These are phyloP conservation scores for Puccinia hordei DNA, from an alignment of 1,284 basidiomycete genomes.

Conservation along the genomic window DNA sequence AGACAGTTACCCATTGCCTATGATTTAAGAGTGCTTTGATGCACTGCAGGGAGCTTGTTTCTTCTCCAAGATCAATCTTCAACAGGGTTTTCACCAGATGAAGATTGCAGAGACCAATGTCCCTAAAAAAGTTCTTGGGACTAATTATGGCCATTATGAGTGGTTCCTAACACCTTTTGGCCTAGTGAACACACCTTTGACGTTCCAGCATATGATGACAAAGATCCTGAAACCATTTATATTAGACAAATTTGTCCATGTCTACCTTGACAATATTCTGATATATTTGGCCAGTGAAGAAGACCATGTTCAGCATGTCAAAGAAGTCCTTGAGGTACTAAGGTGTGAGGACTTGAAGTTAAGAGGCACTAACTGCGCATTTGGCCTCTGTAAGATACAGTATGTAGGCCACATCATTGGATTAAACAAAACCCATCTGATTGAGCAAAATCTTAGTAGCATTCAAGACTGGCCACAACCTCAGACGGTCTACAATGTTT, in stretches of 20 bases:
- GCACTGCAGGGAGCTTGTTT: neutral
- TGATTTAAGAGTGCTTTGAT: slow-evolving; percentile 9
- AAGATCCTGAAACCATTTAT: slow-evolving; percentile 30
- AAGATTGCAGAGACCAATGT: neutral
- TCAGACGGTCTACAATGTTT: slow-evolving; percentile 57
- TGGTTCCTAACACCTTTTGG: slow-evolving; percentile 51
- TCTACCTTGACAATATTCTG: slow-evolving; percentile 52
- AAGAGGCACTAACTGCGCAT: slow-evolving; percentile 47
- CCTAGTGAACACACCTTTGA: slow-evolving; percentile 47
- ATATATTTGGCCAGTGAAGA: slow-evolving; percentile 40
- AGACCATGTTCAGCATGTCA: slow-evolving; percentile 41
- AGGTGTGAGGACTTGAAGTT: slow-evolving; percentile 20
- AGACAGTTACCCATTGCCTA: neutral
- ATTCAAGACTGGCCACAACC: slow-evolving; percentile 62
- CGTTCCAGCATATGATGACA: slow-evolving; percentile 51
- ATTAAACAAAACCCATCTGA: slow-evolving; percentile 60
- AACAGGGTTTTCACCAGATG: slow-evolving; percentile 19
- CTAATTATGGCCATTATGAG: slow-evolving; percentile 9
- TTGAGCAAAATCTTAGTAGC: slow-evolving; percentile 60
- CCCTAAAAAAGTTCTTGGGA: slow-evolving; percentile 17
- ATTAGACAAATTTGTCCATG: slow-evolving; percentile 23
- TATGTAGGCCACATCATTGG: slow-evolving; percentile 63
- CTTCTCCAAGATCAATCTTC: slow-evolving; percentile 12
- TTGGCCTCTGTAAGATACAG: slow-evolving; percentile 55
- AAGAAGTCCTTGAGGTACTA: slow-evolving; percentile 25